These are phyloP conservation scores for Cucurbitaria berberidis DNA, from an alignment of 2,329 filamentous ascomycete genomes.

Conservation along the genomic window DNA sequence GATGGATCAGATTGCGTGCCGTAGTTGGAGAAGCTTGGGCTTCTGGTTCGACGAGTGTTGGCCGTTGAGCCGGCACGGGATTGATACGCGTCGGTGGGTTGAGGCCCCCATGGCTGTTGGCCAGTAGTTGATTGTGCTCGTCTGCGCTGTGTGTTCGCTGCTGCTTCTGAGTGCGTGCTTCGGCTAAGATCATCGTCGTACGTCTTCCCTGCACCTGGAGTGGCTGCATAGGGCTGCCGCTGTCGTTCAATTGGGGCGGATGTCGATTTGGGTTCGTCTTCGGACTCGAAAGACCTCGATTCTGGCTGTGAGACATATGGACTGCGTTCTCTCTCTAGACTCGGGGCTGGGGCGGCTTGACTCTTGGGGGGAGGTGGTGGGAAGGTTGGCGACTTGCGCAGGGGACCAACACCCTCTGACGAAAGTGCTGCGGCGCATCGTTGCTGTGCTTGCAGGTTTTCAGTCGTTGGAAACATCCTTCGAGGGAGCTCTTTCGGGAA, in stretches of 20 bases:
- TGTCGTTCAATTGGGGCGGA: conserved; percentile 67
- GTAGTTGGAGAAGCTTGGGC: conserved; percentile 44
- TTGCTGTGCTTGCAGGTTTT: conserved; percentile 64
- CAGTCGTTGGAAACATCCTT: conserved; percentile 69
- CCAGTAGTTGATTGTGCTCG: conserved; percentile 43
- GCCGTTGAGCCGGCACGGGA: conserved; percentile 29
- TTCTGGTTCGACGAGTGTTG: conserved; percentile 34
- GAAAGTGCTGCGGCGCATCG: conserved; percentile 66
- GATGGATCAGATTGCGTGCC: conserved; percentile 44
- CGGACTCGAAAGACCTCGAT: conserved; percentile 37
- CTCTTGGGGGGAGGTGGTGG: conserved; percentile 44
- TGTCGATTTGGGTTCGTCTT: conserved; percentile 44
- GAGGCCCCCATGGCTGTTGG: conserved; percentile 38
- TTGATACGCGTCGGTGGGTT: conserved; percentile 25
- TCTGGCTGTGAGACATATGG: conserved; percentile 42
- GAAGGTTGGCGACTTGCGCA: conserved; percentile 44
- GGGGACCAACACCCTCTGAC: conserved; percentile 51
- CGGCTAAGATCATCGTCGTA: conserved; percentile 51
- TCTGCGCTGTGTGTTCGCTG: conserved; percentile 29
- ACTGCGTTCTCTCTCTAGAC: conserved; percentile 43
- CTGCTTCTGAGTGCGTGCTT: conserved; percentile 34
- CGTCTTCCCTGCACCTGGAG: conserved; percentile 64
- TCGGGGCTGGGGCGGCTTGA: conserved; percentile 22
- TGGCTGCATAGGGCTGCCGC: conserved; percentile 67
- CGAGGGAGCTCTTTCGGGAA: conserved; percentile 81